Base-by-base conservation (phyloP, 768 basidiomycete species). In the Psilocybe azurescens region DNA sequence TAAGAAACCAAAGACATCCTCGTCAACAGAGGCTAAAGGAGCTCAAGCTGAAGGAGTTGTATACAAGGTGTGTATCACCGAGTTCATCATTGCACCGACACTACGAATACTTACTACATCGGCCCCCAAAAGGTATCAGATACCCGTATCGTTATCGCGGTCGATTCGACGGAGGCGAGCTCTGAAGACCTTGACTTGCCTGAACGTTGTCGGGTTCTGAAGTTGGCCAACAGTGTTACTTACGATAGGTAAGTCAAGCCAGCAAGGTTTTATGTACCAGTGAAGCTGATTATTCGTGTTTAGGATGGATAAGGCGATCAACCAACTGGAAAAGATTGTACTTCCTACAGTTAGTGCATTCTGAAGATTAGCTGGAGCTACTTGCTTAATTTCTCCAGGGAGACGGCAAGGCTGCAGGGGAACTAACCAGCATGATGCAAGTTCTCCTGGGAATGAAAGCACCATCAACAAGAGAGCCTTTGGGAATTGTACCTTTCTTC, bases 181-280 rank as follows among this genome's bases (percentile, higher is more conserved):
- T 80, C 81, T 53, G 83, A 86, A 49, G 90, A 93, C 53, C 76
- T 93, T 11, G 91, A 94, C 67, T 72, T 97, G 0, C 93, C 95
- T 5, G 94, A 96, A 68, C 82, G 91, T 53, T 93, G 94, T 75
- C 82, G 93, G 16, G 77, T 95, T 54, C 72, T 98, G 55, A 98
- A 98, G 71, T 81, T 97, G 2, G 95, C 95, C 11, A 98, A 98
- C 67, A 94, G 89, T 58, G 88, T 93, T 14, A 99, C 96, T 0
- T 95, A 92, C 72, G 94, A 95, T 68, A 84, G 95, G 92, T 87
- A 71, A 33, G 30, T 39, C 29, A 30, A 51, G 7, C 3, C 16
- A 4, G 7, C 18, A 47, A 33, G 28, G 18, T 33, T 13, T 16
- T 44, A 18, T 20, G 50, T 1, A 28, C 33, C 9, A 28, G 30